phyloP scores from a whole-genome alignment of 2,329 filamentous ascomycete genomes.

The Phoma sp. region DNA sequence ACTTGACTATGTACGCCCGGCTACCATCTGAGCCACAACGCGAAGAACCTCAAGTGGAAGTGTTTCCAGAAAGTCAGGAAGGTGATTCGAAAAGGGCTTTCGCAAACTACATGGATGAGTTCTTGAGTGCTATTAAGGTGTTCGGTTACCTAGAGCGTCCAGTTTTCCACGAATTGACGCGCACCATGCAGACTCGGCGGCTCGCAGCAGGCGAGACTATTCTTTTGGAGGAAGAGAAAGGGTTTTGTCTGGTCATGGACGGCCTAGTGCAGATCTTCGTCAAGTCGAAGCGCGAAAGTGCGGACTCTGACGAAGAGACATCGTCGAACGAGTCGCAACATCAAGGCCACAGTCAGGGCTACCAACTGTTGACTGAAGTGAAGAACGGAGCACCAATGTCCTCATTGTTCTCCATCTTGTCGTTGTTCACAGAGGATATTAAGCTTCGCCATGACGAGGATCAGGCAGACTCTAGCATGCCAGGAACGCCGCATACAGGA shows the following conservation, averaged over 20 bases:
- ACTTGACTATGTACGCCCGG: slow-evolving; percentile 95
- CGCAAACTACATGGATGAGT: slow-evolving; percentile 97
- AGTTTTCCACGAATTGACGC: slow-evolving; percentile 95
- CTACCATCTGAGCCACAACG: slow-evolving; percentile 92
- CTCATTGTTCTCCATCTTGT: slow-evolving; percentile 95
- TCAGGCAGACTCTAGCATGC: slow-evolving; percentile 50
- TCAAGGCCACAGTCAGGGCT: slow-evolving; percentile 74
- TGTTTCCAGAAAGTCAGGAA: slow-evolving; percentile 93
- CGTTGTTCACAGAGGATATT: slow-evolving; percentile 94
- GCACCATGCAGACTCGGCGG: slow-evolving; percentile 98
- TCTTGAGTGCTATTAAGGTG: slow-evolving; percentile 97
- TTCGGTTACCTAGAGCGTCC: slow-evolving; percentile 96
- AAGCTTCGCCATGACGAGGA: slow-evolving; percentile 74
- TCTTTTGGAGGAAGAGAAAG: slow-evolving; percentile 95
- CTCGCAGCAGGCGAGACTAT: slow-evolving; percentile 95
- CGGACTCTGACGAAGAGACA: slow-evolving; percentile 52
- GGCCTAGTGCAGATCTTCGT: slow-evolving; percentile 97
- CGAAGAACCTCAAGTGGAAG: slow-evolving; percentile 92
- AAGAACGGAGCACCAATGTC: slow-evolving; percentile 99
- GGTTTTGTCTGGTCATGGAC: slow-evolving; percentile 96
- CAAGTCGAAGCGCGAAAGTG: slow-evolving; percentile 71
- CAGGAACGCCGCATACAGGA: slow-evolving; percentile 33
- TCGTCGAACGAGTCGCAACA: slow-evolving; percentile 64
- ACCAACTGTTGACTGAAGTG: slow-evolving; percentile 94
- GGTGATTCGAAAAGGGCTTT: slow-evolving; percentile 88